phyloP scores from a whole-genome alignment of 768 basidiomycete genomes.

The Lactarius hatsudake region DNA sequence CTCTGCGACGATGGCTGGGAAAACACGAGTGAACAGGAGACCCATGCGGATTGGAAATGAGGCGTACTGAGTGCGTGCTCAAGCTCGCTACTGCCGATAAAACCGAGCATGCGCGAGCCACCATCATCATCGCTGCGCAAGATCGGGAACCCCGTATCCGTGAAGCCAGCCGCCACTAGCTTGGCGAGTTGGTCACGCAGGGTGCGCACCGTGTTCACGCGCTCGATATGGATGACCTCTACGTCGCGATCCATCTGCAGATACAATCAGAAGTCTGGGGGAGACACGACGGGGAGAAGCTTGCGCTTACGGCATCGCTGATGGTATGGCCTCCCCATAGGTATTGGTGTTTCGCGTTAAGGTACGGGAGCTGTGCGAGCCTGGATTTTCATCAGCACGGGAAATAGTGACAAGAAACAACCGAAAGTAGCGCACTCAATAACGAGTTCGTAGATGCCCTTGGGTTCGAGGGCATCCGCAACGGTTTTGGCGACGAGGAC shows the following conservation, averaged over 20 bases:
- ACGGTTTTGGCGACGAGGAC: constrained; percentile 90
- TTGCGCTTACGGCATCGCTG: constrained; percentile 66
- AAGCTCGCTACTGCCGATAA: constrained; percentile 89
- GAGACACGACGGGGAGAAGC: constrained; percentile 8
- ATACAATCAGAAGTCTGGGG: constrained; percentile 7
- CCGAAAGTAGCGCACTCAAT: constrained; percentile 57
- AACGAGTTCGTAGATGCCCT: constrained; percentile 95
- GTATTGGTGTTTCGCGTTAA: constrained; percentile 89
- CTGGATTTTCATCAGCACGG: constrained; percentile 33
- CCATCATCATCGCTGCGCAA: constrained; percentile 49
- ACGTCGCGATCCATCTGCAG: constrained; percentile 62
- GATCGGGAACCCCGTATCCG: constrained; percentile 87
- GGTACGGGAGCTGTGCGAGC: constrained; percentile 84
- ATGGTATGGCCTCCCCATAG: constrained; percentile 79
- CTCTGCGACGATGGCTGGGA: constrained; percentile 69
- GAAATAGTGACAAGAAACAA: background rate
- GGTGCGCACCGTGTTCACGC: constrained; percentile 70
- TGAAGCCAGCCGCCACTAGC: constrained; percentile 56
- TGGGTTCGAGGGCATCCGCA: constrained; percentile 84
- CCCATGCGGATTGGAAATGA: background rate
- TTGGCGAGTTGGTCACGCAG: constrained; percentile 67
- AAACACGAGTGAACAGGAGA: background rate
- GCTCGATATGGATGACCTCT: constrained; percentile 69
- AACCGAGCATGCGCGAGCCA: constrained; percentile 74
- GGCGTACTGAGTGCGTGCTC: constrained; percentile 83